Conservation (phyloP, 192 early-diverging fungal genomes). For the Entomortierella chlamydospora region DNA sequence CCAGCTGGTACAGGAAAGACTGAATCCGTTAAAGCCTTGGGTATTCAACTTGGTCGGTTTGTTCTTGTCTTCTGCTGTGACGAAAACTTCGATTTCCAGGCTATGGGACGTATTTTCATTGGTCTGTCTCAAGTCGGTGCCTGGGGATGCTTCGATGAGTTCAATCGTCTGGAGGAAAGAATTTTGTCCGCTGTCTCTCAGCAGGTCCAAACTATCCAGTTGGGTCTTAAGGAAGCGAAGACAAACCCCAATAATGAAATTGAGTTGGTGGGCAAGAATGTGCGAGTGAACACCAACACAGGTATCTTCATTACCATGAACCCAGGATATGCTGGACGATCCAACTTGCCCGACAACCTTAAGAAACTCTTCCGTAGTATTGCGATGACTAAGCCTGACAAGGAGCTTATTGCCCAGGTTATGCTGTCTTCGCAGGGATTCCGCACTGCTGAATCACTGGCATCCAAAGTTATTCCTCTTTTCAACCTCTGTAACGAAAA, state of each 20-base stretch:
- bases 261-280: conserved; percentile 91
- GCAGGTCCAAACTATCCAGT: conserved; percentile 99
- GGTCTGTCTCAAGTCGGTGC: conserved; percentile 99
- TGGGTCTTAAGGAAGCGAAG: conserved; percentile 79
- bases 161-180: conserved; percentile 98
- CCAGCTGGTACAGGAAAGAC: conserved; percentile 99
- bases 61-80: conserved; percentile 99
- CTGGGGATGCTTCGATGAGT: conserved; percentile 99
- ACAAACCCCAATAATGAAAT: conserved; percentile 82
- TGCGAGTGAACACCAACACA: conserved; percentile 89
- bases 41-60: conserved; percentile 93
- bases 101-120: conserved; percentile 99
- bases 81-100: conserved; percentile 99
- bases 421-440: conserved; percentile 99
- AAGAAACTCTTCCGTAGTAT: conserved; percentile 99
- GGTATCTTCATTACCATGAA: conserved; percentile 99
- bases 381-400: conserved; percentile 99
- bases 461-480: conserved; percentile 96
- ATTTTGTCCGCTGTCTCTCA: conserved; percentile 99
- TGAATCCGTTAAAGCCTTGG: conserved; percentile 98
- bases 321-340: conserved; percentile 98
- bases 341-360: conserved; percentile 98
- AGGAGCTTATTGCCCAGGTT: conserved; percentile 98
- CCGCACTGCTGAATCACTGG: conserved; percentile 92
- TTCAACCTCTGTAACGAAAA: conserved; percentile 97